Conservation (phyloP, 768 basidiomycete species). For the Lactifluus volemus region DNA sequence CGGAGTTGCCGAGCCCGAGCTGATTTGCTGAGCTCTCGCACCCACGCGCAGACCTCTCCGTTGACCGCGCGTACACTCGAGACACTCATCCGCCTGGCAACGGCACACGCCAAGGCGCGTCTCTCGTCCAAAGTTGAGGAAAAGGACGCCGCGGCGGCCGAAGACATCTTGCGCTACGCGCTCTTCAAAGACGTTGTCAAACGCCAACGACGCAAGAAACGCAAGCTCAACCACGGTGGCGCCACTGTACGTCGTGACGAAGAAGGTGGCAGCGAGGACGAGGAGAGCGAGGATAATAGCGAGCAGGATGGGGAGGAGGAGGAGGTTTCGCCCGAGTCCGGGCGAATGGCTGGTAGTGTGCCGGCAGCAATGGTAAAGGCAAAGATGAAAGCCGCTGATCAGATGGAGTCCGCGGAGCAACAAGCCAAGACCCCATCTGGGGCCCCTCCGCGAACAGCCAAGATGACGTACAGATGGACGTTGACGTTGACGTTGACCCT, state of each 20-base stretch:
- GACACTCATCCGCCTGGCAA: conserved; percentile 95
- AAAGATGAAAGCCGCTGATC: conserved; percentile 9
- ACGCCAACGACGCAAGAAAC: conserved; percentile 70
- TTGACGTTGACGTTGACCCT: conserved; percentile 40
- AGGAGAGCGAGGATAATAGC: conserved; percentile 42
- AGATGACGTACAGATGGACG: conserved; percentile 52
- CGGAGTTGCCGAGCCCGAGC: not conserved
- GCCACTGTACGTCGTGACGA: conserved; percentile 28
- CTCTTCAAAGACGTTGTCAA: conserved; percentile 96
- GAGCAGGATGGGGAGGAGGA: conserved; percentile 39
- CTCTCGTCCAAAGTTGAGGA: conserved; percentile 79
- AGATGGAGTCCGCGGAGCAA: conserved; percentile 21
- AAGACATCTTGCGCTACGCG: conserved; percentile 93
- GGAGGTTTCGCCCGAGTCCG: conserved; percentile 34
- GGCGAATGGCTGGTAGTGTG: conserved; percentile 45
- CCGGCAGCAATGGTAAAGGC: conserved; percentile 2
- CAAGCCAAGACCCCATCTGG: conserved; percentile 52
- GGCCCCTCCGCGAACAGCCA: conserved; percentile 45
- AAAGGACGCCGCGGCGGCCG: conserved; percentile 80
- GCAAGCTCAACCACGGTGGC: conserved; percentile 70
- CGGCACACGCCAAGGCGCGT: conserved; percentile 94
- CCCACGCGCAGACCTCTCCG: conserved; percentile 78
- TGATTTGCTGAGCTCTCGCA: not conserved
- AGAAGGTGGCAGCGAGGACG: conserved; percentile 26
- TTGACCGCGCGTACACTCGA: conserved; percentile 97